A percentile compares a stretch with the other conserved stretches of the same genome.
Conservation (phyloP, 768 basidiomycete species). For the Boletus tylopilopsis region DNA sequence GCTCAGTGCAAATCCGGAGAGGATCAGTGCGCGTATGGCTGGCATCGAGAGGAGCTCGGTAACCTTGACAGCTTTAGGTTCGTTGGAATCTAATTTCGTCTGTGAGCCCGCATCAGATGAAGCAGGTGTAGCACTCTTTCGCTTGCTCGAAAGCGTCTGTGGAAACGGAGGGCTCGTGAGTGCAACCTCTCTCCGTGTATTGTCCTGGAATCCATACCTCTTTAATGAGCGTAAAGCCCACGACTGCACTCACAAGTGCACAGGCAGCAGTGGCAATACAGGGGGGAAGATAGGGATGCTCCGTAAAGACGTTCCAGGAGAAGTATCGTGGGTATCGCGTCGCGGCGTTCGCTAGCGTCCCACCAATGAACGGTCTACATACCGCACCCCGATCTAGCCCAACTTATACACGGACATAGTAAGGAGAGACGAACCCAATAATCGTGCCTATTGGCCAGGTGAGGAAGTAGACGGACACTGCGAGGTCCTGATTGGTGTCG, state of each 20-base stretch:
- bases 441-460: constrained; percentile 55
- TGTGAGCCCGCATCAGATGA: background rate
- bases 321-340: constrained; percentile 6
- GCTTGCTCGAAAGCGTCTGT: background rate
- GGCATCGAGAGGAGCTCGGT: constrained; percentile 44
- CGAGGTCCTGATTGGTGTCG: constrained; percentile 53
- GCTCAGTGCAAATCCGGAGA: constrained; percentile 47
- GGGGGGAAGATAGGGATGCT: constrained; percentile 18
- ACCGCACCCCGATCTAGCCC: background rate
- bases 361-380: constrained; percentile 17
- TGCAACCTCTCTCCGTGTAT: background rate
- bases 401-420: too few species aligned
- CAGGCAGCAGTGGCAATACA: constrained; percentile 11
- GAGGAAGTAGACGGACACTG: constrained; percentile 55
- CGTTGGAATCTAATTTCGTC: background rate
- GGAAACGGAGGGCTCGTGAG: background rate
- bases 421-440: constrained; percentile 40
- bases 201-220: constrained; percentile 11
- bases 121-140: background rate
- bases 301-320: constrained; percentile 9
- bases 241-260: constrained; percentile 2
- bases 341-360: constrained; percentile 17
- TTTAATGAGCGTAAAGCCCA: constrained; percentile 19
- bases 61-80: constrained; percentile 23
- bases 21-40: constrained; percentile 46